Base-by-base conservation (phyloP, 2,329 filamentous ascomycete species). In the Bipolaris cookei region DNA sequence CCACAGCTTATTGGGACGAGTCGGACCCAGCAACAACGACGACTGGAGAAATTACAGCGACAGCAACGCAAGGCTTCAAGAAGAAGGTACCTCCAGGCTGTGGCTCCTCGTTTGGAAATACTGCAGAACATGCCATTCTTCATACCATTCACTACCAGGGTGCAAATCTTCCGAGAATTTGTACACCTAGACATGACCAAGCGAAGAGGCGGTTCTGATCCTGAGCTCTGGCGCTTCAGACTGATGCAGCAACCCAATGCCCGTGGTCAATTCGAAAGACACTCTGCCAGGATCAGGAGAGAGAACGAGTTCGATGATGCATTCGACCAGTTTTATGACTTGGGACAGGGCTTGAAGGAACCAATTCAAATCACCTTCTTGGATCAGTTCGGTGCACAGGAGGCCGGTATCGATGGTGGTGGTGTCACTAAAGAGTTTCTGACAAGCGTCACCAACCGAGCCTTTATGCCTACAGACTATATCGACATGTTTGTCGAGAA, bases 391-490 rank as follows among this genome's bases (percentile, higher is more conserved):
- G 90, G 90, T 59, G 86, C 89, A 1, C 83, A 86, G 6, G 95
- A 99, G 77, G 94, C 94, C 11, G 95, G 95, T 8, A 98, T 99
- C 53, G 95, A 99, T 71, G 95, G 95, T 0, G 95, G 95, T 7
- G 95, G 95, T 61, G 95, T 99, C 7, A 97, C 94, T 1, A 99
- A 99, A 68, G 95, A 99, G 70, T 99, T 99, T 61, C 82, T 99
- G 11, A 97, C 89, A 1, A 95, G 90, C 60, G 86, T 97, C 46
- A 96, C 92, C 1, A 88, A 84, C 18, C 90, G 97, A 74, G 92
- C 92, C 0, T 96, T 98, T 71, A 84, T 83, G 62, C 82, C 85
- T 1, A 78, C 84, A 2, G 64, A 75, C 8, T 62, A 62, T 21
- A 79, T 84, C 14, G 82, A 84, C 39, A 84, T 96, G 61, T 99